phyloP scores from a whole-genome alignment of 2,329 filamentous ascomycete species.

The Trichophyton verrucosum region DNA sequence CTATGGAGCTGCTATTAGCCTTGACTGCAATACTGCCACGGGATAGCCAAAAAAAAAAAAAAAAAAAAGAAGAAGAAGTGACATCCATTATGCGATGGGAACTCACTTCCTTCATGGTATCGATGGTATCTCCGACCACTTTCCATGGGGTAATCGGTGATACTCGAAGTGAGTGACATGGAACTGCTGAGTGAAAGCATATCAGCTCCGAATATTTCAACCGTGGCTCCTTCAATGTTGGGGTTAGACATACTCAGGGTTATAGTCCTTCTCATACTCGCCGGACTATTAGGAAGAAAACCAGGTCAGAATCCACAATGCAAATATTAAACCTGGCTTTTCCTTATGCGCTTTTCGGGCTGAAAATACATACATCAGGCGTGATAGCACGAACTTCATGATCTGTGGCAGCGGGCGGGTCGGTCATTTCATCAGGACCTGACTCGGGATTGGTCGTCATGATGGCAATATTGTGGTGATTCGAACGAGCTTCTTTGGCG shows the following conservation, averaged over 20 bases:
- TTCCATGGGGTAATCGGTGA: conserved; percentile 17
- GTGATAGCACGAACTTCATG: neutral
- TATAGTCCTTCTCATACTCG: neutral
- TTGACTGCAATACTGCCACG: neutral
- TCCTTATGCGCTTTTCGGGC: neutral
- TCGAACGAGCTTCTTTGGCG: neutral
- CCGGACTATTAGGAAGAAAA: neutral
- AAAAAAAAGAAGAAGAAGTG: neutral
- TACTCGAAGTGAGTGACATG: conserved; percentile 8
- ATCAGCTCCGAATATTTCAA: neutral
- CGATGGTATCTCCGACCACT: conserved; percentile 34
- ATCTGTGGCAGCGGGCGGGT: neutral
- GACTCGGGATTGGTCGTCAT: neutral
- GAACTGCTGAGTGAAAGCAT: conserved; percentile 2
- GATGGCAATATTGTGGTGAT: neutral
- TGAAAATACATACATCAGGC: neutral
- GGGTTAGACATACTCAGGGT: conserved; percentile 1
- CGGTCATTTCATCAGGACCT: neutral
- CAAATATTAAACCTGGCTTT: neutral
- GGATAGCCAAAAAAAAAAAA: neutral
- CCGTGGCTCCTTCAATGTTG: neutral
- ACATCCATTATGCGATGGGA: neutral
- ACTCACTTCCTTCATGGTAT: conserved; percentile 29
- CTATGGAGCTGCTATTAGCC: neutral
- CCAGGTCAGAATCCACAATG: neutral